Percentiles rank a stretch among this genome's conserved stretches.
Conservation (phyloP, 768 basidiomycete genomes). For the Kwoniella mangroviensis region DNA sequence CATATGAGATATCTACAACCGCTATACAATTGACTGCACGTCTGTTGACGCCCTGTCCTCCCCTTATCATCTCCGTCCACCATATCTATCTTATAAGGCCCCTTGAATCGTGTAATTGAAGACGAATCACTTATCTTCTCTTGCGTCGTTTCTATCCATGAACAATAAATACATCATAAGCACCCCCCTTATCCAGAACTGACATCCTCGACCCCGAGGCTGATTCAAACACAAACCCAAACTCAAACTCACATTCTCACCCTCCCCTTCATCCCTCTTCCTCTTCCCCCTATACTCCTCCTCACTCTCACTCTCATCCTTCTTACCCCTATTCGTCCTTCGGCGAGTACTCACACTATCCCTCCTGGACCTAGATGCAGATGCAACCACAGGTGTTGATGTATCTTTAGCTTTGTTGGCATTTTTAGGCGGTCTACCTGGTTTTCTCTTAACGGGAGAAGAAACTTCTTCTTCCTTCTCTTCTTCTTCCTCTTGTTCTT, state of each 20-base stretch:
- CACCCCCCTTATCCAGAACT: no score
- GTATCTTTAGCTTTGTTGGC: neutral
- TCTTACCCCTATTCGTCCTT: slow-evolving; percentile 7
- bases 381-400: neutral
- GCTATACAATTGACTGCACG: neutral
- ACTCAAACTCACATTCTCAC: neutral
- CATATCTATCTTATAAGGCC: neutral
- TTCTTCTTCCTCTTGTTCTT: slow-evolving; percentile 20
- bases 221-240: neutral
- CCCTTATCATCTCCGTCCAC: neutral
- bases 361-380: neutral
- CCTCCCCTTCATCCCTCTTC: slow-evolving; percentile 1
- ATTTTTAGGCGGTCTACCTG: slow-evolving; percentile 5
- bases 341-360: slow-evolving; percentile 5
- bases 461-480: slow-evolving; percentile 18
- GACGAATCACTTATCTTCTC: neutral
- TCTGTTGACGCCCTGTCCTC: neutral
- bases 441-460: slow-evolving; percentile 3
- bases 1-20: neutral
- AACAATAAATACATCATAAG: neutral
- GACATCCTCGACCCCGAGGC: no score
- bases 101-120: no score
- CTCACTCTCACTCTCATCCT: slow-evolving; percentile 3
- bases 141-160: neutral
- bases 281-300: neutral